A percentile compares a stretch with the other conserved stretches of the same genome.
phyloP scores from a whole-genome alignment of 2,329 filamentous ascomycete genomes.

The Sclerotinia spermophila region DNA sequence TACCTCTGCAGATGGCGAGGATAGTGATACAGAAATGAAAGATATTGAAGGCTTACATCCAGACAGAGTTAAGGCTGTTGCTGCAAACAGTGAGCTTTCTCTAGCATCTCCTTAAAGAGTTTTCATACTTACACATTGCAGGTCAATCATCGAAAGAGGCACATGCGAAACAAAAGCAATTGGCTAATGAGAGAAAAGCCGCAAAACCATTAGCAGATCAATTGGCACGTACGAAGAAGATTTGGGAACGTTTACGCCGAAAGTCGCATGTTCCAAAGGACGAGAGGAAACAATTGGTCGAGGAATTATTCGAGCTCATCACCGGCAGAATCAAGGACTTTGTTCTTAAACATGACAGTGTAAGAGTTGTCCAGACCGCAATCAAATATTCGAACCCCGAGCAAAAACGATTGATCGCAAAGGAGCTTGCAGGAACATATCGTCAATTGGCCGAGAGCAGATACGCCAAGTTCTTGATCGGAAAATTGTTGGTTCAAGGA shows the following conservation, averaged over 20 bases:
- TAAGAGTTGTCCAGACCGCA: constrained; percentile 93
- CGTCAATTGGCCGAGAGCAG: constrained; percentile 84
- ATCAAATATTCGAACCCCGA: constrained; percentile 89
- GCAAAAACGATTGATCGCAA: constrained; percentile 81
- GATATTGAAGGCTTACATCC: constrained; percentile 37
- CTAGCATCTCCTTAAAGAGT: constrained; percentile 38
- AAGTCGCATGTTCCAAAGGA: constrained; percentile 92
- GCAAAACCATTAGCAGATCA: constrained; percentile 91
- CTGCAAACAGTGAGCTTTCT: constrained; percentile 29
- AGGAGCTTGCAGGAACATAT: constrained; percentile 82
- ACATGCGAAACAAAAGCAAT: constrained; percentile 86
- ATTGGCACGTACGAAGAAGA: constrained; percentile 85
- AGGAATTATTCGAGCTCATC: constrained; percentile 87
- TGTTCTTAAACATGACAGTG: constrained; percentile 96
- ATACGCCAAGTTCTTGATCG: constrained; percentile 96
- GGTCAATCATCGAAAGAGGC: constrained; percentile 74
- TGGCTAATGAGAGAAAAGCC: constrained; percentile 83
- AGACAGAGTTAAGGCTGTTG: constrained; percentile 36
- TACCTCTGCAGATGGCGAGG: constrained; percentile 37
- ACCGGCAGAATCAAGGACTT: constrained; percentile 91
- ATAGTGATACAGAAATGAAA: constrained; percentile 39
- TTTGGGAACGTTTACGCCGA: constrained; percentile 89
- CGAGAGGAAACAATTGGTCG: constrained; percentile 80
- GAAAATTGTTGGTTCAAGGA: constrained; percentile 90
- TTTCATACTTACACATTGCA: constrained; percentile 34